Conservation (phyloP, 2,329 filamentous ascomycete species). For the Colletotrichum neosansevieriae region DNA sequence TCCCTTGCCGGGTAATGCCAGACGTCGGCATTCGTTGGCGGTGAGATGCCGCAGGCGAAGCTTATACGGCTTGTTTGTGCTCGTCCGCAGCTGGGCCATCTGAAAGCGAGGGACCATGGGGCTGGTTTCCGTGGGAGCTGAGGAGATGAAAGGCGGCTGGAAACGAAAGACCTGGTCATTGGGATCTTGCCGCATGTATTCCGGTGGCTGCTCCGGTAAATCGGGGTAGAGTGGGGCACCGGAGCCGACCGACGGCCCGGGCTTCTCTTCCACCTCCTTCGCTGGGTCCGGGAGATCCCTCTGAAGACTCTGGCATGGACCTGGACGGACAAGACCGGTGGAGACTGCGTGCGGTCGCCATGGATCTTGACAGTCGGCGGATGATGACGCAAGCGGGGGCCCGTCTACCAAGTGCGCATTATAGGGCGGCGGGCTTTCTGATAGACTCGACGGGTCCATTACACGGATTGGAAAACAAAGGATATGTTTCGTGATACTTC, state of each 20-base stretch:
- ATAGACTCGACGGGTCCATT: background rate
- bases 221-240: background rate
- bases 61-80: constrained; percentile 20
- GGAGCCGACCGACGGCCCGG: fast-evolving
- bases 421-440: background rate
- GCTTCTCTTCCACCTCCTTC: background rate
- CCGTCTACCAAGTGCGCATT: background rate
- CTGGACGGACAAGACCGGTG: background rate
- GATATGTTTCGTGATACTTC: too few relatives aligned
- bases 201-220: background rate
- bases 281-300: background rate
- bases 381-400: background rate
- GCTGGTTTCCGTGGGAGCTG: background rate
- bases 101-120: constrained; percentile 7
- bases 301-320: background rate
- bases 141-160: constrained; percentile 6
- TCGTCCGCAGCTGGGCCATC: background rate
- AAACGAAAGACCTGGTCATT: constrained; percentile 13
- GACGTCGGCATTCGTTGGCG: background rate
- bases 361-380: background rate
- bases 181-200: constrained; percentile 20
- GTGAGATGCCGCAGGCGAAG: constrained; percentile 18
- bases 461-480: too few relatives aligned
- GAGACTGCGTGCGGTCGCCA: background rate
- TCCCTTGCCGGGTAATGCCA: background rate